Evolutionary conservation across 768 basidiomycete species (phyloP).

Genomic region (Agrocybe chaxingu): DNA sequence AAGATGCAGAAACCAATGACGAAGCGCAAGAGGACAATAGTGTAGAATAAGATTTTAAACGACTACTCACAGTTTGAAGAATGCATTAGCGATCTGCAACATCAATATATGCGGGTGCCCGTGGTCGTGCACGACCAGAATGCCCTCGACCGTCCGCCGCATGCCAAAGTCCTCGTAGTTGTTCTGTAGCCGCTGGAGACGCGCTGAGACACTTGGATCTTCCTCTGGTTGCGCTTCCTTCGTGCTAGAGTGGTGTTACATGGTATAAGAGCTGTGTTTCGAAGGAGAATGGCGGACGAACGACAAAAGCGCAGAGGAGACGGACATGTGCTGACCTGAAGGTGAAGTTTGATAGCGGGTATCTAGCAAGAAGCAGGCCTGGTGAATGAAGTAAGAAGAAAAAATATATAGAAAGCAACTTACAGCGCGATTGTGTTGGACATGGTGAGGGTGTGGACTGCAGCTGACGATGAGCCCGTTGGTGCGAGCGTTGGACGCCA

Average conservation of each 20-base stretch:
- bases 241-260: constrained; percentile 47
- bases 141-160: constrained; percentile 91
- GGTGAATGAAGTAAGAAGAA: constrained; percentile 1
- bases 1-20: no score
- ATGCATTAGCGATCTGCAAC: constrained; percentile 97
- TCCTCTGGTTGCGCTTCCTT: constrained; percentile 98
- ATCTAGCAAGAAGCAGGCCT: constrained; percentile 37
- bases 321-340: constrained; percentile 59
- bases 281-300: no score
- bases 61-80: constrained; percentile 88
- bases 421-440: constrained; percentile 54
- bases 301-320: not conserved
- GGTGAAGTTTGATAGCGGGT: constrained; percentile 87
- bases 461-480: not conserved
- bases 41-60: not conserved
- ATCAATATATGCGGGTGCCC: constrained; percentile 97
- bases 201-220: constrained; percentile 92
- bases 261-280: not conserved
- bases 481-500: not conserved
- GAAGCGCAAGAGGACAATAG: not conserved
- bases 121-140: constrained; percentile 91
- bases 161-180: constrained; percentile 98
- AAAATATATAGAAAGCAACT: constrained; percentile 14
- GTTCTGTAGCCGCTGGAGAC: constrained; percentile 89
- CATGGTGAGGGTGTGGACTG: constrained; percentile 25